Evolutionary conservation across 345 rosid species (phyloP).

Genomic region (Ceriops tagal): DNA sequence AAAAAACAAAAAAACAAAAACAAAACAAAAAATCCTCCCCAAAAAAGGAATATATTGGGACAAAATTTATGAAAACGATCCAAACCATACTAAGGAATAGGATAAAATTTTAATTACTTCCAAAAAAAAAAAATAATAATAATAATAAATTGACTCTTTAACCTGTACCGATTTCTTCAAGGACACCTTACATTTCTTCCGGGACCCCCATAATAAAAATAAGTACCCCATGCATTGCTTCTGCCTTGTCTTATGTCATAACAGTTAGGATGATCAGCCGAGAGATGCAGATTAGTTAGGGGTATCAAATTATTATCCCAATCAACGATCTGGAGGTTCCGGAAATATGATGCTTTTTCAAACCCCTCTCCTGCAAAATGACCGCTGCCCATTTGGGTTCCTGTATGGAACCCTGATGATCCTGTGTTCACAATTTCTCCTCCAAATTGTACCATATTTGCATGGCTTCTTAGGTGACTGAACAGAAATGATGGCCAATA

Average conservation of each 20-base stretch:
- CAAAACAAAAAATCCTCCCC: background rate
- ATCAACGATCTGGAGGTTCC: conserved; percentile 32
- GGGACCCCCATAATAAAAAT: conserved; percentile 36
- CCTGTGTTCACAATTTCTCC: conserved; percentile 33
- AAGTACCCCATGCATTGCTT: conserved; percentile 31
- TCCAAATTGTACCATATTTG: conserved; percentile 36
- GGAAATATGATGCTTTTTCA: conserved; percentile 31
- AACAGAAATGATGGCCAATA: conserved; percentile 33
- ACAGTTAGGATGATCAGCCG: conserved; percentile 34
- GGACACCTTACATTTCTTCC: conserved; percentile 35
- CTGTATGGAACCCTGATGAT: conserved; percentile 28
- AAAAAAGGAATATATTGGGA: background rate
- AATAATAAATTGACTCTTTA: conserved; percentile 1
- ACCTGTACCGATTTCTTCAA: conserved; percentile 6
- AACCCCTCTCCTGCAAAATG: conserved; percentile 34
- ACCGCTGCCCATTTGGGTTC: conserved; percentile 36
- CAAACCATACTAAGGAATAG: conserved; percentile 10
- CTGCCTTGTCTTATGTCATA: conserved; percentile 28
- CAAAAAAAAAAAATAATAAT: background rate
- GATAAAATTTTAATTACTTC: background rate
- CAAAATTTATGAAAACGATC: conserved; percentile 19
- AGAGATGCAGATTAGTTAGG: conserved; percentile 23
- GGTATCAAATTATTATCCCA: conserved; percentile 35
- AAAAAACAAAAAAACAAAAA: no score
- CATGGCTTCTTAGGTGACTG: conserved; percentile 32